These are phyloP conservation scores for Trichophyton rubrum DNA, from an alignment of 2,329 filamentous ascomycete genomes.

Conservation along the genomic window DNA sequence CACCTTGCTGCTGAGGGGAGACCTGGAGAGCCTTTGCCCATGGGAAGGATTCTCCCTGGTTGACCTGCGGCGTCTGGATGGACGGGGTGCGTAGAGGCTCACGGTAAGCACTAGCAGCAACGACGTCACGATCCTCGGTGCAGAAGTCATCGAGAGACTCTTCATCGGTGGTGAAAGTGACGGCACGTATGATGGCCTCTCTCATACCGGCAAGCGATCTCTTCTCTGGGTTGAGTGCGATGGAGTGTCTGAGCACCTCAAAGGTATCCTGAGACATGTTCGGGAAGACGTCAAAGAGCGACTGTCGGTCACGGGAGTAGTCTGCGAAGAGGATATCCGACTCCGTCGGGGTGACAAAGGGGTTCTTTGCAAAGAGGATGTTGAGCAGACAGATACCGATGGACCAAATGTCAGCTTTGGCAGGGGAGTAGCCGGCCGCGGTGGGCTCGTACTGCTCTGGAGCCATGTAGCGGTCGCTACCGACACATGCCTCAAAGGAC, in stretches of 20 bases:
- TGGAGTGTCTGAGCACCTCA: conserved; percentile 78
- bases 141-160: conserved; percentile 91
- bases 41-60: conserved; percentile 68
- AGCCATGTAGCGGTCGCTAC: conserved; percentile 98
- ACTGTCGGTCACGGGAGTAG: conserved; percentile 86
- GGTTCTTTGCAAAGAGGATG: conserved; percentile 91
- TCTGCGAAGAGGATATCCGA: conserved; percentile 89
- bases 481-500: conserved; percentile 87
- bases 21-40: conserved; percentile 86
- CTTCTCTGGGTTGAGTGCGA: conserved; percentile 82
- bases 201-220: conserved; percentile 69
- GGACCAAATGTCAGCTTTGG: conserved; percentile 91
- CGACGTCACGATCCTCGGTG: conserved; percentile 60
- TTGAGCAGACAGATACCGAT: conserved; percentile 95
- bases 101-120: conserved; percentile 73
- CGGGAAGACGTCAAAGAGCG: conserved; percentile 93
- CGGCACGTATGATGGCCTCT: conserved; percentile 61
- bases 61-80: conserved; percentile 72
- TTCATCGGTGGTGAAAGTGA: conserved; percentile 89
- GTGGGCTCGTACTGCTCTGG: conserved; percentile 93
- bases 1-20: conserved; percentile 53
- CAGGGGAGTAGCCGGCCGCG: conserved; percentile 77
- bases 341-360: conserved; percentile 80
- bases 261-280: conserved; percentile 98
- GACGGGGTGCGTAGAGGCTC: conserved; percentile 93